Percentiles rank a stretch among this genome's conserved stretches.
Evolutionary conservation across 352 stramenopile genomes (phyloP).

Genomic region (Pythium periplocum): DNA sequence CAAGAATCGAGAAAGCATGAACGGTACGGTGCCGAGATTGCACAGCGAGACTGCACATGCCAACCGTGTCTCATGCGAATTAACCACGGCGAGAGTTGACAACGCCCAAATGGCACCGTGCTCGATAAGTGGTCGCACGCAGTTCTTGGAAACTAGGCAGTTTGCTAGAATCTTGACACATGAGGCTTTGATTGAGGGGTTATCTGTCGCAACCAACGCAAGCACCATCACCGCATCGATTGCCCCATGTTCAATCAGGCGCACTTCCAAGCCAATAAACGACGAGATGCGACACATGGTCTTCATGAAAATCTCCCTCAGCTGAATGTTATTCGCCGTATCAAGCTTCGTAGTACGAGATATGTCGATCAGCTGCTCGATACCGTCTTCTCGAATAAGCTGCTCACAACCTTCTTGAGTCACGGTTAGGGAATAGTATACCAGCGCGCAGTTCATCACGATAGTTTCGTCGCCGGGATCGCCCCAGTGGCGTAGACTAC

Average conservation of each 20-base stretch:
- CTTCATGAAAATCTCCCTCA: conserved; percentile 72
- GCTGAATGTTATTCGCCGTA: conserved; percentile 28
- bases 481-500: conserved; percentile 32
- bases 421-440: conserved; percentile 59
- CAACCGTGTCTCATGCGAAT: conserved; percentile 45
- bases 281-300: conserved; percentile 64
- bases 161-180: conserved; percentile 75
- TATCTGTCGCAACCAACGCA: conserved; percentile 64
- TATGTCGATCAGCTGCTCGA: conserved; percentile 69
- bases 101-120: conserved; percentile 77
- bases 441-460: conserved; percentile 62
- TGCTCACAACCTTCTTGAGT: conserved; percentile 67
- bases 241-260: conserved; percentile 66
- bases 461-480: conserved; percentile 29
- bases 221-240: conserved; percentile 69
- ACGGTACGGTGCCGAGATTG: conserved; percentile 55
- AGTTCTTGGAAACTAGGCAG: conserved; percentile 65
- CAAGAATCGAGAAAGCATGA: conserved; percentile 60
- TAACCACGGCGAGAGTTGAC: conserved; percentile 50
- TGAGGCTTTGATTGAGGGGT: conserved; percentile 49
- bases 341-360: conserved; percentile 31
- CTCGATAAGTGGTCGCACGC: conserved; percentile 55
- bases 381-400: conserved; percentile 62
- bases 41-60: conserved; percentile 72
- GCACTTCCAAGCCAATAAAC: conserved; percentile 50